Evolutionary conservation across 2,329 filamentous ascomycete species (phyloP), one percentile per base, ranked within the genome.

Genomic region (Alternaria burnsii): DNA sequence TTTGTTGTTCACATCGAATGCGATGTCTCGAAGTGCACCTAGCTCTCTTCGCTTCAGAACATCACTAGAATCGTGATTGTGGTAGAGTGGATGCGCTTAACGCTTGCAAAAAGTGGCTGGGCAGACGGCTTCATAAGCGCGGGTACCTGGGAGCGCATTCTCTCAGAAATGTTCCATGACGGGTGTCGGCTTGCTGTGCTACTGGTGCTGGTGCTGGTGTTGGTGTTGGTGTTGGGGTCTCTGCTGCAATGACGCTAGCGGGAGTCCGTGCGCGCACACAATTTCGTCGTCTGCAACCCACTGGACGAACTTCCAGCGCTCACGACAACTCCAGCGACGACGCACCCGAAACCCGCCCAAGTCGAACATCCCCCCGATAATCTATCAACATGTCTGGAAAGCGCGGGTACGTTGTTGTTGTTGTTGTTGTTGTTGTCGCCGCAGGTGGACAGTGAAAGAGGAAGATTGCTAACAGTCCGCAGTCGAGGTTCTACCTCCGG

Each of bases 401-500:
- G 62, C 62, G 62, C 51, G 62, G 62, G 62, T 65, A 65, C n/a
- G 62, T 48, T 40, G 11, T 5, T 10, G 20, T 22, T n/a, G n/a
- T n/a, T n/a, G n/a, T n/a, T n/a, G n/a, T n/a, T n/a, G 62, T 48
- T 40, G 11, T 5, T 10, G 20, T 22, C 12, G 40, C 28, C 28
- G 16, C 30, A 28, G 46, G 11, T 34, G 14, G 36, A n/a, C 36
- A 7, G 4, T 40, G 36, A 6, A 1, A 28, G 43, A 36, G 48
- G 36, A 46, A 55, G 38, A 20, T 12, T 54, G 70, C 74, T 79
- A 70, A 78, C 66, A 55, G 41, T 26, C 48, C 36, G 74, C 73
- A 87, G 86, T 82, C 85, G 87, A 80, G 86, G 93, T 89, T 92
- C 91, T 91, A 91, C 93, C 88, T 91, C 94, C 81, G 95, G 95